Evolutionary conservation across 805 yeast genomes (phyloP), one percentile per base, ranked within the genome.

Genomic region (Jamesozyma rosinii): DNA sequence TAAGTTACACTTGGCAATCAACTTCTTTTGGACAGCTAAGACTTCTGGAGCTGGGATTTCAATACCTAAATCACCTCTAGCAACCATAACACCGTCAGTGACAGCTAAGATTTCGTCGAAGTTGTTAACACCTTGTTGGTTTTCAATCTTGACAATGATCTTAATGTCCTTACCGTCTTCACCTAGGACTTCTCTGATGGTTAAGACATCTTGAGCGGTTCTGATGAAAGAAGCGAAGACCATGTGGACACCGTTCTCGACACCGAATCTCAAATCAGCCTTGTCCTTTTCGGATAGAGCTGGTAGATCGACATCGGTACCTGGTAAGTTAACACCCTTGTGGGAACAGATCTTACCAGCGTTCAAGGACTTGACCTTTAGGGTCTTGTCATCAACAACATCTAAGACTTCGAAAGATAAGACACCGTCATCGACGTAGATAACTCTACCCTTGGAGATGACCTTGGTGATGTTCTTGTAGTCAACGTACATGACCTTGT

Each of bases 1-100:
- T 67, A 90, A 75, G 82, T 92, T 94, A 78, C 95, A 92, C 76
- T 92, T 92, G 65, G 98, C 97, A 67, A 92, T 90, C 74, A 92
- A 77, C 76, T 89, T 95, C 79, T 92, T 92, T 76, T 92, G 98
- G 58, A 89, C 97, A 60, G 92, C 88, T 69, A 92, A 89, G 51
- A 92, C 98, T 75, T 89, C 94, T 53, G 97, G 90, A 54, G 98
- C 97, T 55, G 97, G 97, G 63, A 92, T 92, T 76, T 92, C 98
- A 64, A 92, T 92, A 78, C 98, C 98, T 62, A 92, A 78, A 70
- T 92, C 98, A 77, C 98, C 98, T 74, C 98, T 83, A 63, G 98
- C 98, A 68, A 92, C 97, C 98, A 92, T 92, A 64, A 92, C 96
- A 76, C 97, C 98, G 67, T 92, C 98, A 51, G 98, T 92, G 69